These are phyloP conservation scores for Barnettozyma sp. DNA, from an alignment of 805 yeast species.

Conservation along the genomic window DNA sequence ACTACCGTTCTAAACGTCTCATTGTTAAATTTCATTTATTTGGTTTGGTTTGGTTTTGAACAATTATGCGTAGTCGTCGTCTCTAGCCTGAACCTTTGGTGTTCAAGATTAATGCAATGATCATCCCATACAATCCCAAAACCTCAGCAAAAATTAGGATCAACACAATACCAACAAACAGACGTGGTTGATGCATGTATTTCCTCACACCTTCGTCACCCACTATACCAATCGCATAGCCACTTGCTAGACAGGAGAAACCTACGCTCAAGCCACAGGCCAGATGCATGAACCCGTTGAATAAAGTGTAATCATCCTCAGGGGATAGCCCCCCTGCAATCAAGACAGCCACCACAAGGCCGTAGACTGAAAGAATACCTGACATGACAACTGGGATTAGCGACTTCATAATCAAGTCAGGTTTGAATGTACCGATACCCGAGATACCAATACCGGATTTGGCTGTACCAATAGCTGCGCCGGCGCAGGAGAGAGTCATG, in stretches of 20 bases:
- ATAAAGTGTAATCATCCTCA: slow-evolving; percentile 69
- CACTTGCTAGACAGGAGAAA: slow-evolving; percentile 92
- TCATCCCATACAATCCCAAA: slow-evolving; percentile 88
- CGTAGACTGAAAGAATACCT: slow-evolving; percentile 95
- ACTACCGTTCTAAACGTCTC: no score
- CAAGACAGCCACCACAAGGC: slow-evolving; percentile 91
- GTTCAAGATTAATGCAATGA: slow-evolving; percentile 85
- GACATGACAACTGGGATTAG: slow-evolving; percentile 97
- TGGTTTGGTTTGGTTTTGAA: no score
- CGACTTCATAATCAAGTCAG: slow-evolving; percentile 93
- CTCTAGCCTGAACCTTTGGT: slow-evolving; percentile 85
- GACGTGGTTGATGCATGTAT: slow-evolving; percentile 78
- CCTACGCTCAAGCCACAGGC: slow-evolving; percentile 96
- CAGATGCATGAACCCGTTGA: slow-evolving; percentile 96
- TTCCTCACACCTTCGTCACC: slow-evolving; percentile 92
- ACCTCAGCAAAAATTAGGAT: slow-evolving; percentile 90
- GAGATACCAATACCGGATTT: slow-evolving; percentile 97
- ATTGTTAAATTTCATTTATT: no score
- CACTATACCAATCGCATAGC: slow-evolving; percentile 92
- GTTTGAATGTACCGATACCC: slow-evolving; percentile 96
- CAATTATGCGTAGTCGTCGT: no score
- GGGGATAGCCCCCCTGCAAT: slow-evolving; percentile 90
- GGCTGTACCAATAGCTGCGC: slow-evolving; percentile 98
- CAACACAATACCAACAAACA: slow-evolving; percentile 84
- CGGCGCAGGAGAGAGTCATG: slow-evolving; percentile 87